These are phyloP conservation scores for Achlya hypogyna DNA, from an alignment of 352 stramenopile species.

Conservation along the genomic window DNA sequence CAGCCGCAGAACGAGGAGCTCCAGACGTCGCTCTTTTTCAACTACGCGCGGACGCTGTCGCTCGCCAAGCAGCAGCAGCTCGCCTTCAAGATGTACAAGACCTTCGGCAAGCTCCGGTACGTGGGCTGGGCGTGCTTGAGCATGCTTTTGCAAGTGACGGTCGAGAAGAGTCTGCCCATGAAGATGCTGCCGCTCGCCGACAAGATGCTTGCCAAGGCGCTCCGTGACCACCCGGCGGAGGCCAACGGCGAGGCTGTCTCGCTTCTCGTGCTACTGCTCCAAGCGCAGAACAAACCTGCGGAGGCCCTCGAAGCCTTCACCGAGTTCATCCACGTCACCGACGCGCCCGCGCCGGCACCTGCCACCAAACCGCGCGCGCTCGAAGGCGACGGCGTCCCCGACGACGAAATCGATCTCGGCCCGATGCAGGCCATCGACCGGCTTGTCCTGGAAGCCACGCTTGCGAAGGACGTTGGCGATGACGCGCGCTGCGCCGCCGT, in stretches of 20 bases:
- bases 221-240: slow-evolving; percentile 35
- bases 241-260: slow-evolving; percentile 62
- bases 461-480: slow-evolving; percentile 41
- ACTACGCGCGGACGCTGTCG: slow-evolving; percentile 46
- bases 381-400: slow-evolving; percentile 61
- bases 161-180: slow-evolving; percentile 31
- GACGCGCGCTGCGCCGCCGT: slow-evolving; percentile 43
- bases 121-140: slow-evolving; percentile 73
- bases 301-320: slow-evolving; percentile 66
- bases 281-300: slow-evolving; percentile 54
- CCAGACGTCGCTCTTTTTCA: slow-evolving; percentile 56
- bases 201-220: slow-evolving; percentile 71
- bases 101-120: slow-evolving; percentile 62
- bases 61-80: slow-evolving; percentile 85
- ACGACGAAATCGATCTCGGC: slow-evolving; percentile 77
- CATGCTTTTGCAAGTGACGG: slow-evolving; percentile 76
- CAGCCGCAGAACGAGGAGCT: slow-evolving; percentile 58
- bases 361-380: slow-evolving; percentile 38
- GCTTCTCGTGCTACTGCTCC: slow-evolving; percentile 59
- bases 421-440: slow-evolving; percentile 76
- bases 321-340: slow-evolving; percentile 33
- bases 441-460: slow-evolving; percentile 51
- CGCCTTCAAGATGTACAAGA: slow-evolving; percentile 80
- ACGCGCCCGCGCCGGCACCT: background rate
- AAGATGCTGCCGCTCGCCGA: slow-evolving; percentile 73